Percentiles rank a stretch among this genome's conserved stretches.
Conservation (phyloP, 2,329 filamentous ascomycete genomes). For the Cladophialophora chaetospira region DNA sequence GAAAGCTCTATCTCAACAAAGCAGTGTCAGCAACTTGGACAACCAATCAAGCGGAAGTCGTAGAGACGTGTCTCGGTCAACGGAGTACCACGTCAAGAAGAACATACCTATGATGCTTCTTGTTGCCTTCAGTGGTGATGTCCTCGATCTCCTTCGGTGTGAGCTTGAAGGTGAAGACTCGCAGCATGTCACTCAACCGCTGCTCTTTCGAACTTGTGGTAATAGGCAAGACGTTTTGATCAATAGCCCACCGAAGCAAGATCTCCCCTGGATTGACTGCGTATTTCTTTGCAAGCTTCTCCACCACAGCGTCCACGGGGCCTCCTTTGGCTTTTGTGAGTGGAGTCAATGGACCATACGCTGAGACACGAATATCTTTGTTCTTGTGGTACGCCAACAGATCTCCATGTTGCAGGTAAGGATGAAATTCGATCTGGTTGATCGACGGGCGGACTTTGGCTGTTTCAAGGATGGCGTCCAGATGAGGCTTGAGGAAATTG, state of each 20-base stretch:
- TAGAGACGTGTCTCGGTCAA: too few relatives aligned
- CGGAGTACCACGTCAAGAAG: too few relatives aligned
- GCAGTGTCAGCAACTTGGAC: too few relatives aligned
- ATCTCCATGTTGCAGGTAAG: slow-evolving; percentile 50
- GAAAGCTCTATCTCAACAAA: too few relatives aligned
- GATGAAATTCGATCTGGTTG: slow-evolving; percentile 50
- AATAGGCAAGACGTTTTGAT: slow-evolving; percentile 61
- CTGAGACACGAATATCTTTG: slow-evolving; percentile 45
- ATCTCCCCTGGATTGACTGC: slow-evolving; percentile 60
- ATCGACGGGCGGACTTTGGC: slow-evolving; percentile 46
- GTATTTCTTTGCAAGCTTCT: slow-evolving; percentile 61
- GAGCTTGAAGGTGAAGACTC: slow-evolving; percentile 58
- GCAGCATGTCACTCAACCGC: slow-evolving; percentile 59
- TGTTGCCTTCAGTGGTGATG: slow-evolving; percentile 50
- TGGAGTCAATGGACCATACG: slow-evolving; percentile 50
- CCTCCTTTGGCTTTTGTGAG: slow-evolving; percentile 58
- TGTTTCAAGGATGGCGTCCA: slow-evolving; percentile 54
- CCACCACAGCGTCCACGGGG: slow-evolving; percentile 56
- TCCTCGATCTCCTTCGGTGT: slow-evolving; percentile 60
- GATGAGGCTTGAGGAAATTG: slow-evolving; percentile 59
- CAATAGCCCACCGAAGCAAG: slow-evolving; percentile 61
- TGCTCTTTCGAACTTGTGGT: slow-evolving; percentile 64
- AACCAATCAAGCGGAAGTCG: too few relatives aligned
- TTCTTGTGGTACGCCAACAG: slow-evolving; percentile 45
- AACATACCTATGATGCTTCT: slow-evolving; percentile 55